Conservation (phyloP, 2,329 filamentous ascomycete genomes). For the Dactylellina parvicollis region DNA sequence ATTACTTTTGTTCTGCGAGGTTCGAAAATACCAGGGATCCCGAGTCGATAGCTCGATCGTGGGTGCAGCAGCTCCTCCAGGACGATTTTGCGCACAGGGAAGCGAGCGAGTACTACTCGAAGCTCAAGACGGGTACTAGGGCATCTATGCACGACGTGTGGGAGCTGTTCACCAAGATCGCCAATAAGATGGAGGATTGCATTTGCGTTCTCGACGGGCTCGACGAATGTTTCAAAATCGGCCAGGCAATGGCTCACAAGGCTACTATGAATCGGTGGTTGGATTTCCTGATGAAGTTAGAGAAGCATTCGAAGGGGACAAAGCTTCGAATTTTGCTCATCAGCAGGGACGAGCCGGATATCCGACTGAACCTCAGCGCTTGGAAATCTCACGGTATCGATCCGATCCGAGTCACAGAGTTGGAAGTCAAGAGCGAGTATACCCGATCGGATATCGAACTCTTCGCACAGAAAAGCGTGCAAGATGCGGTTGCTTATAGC, state of each 20-base stretch:
- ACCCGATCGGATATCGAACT: slow-evolving; percentile 44
- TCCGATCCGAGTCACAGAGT: slow-evolving; percentile 22
- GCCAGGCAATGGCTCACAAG: slow-evolving; percentile 17
- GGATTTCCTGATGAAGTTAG: slow-evolving; percentile 40
- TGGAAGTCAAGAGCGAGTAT: slow-evolving; percentile 35
- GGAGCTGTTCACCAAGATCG: slow-evolving; percentile 38
- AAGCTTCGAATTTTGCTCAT: slow-evolving; percentile 41
- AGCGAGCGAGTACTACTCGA: slow-evolving; percentile 19
- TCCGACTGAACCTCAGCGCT: slow-evolving; percentile 26
- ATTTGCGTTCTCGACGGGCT: slow-evolving; percentile 52
- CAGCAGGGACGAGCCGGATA: slow-evolving; percentile 43
- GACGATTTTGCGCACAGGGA: slow-evolving; percentile 28
- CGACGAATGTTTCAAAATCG: slow-evolving; percentile 52
- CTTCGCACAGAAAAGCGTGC: slow-evolving; percentile 13
- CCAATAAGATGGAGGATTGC: slow-evolving; percentile 16
- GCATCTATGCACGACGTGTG: slow-evolving; percentile 42
- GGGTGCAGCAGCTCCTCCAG: slow-evolving; percentile 47
- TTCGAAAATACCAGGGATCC: slow-evolving; percentile 40
- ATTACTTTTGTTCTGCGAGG: slow-evolving; percentile 35
- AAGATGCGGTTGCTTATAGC: slow-evolving; percentile 27
- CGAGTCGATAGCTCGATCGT: slow-evolving; percentile 51
- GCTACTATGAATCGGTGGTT: slow-evolving; percentile 36
- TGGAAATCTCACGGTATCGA: slow-evolving; percentile 3
- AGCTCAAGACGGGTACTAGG: slow-evolving; percentile 11
- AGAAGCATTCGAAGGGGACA: slow-evolving; percentile 11